Base-by-base conservation (phyloP, 2,329 filamentous ascomycete genomes). In the Trichophyton verrucosum region DNA sequence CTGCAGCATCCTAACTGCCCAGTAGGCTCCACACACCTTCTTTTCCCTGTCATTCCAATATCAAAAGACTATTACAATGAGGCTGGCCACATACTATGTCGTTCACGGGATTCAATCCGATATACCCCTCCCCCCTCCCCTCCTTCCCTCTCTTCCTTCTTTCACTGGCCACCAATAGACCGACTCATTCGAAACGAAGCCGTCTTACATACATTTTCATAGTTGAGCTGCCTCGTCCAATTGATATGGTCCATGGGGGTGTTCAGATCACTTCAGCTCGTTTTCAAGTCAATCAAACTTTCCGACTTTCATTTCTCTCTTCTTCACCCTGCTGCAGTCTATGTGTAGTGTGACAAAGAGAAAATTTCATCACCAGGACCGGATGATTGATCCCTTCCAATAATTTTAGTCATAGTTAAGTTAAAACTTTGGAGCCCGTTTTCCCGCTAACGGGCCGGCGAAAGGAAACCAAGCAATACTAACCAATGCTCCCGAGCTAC, bases 81-180 rank as follows among this genome's bases (percentile, higher is more conserved):
- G 58, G 58, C 27, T 47, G 61, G 61, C 64, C 63, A 64, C 63
- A 65, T 64, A 53, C 20, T 58, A 36, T 60, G 38, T 44, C 60
- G 59, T 59, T 65, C 64, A 65, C 64, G 63, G 62, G 64, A 64
- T 62, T 65, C 56, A 36, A 58, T 53, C 55, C 42, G n/a, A 33
- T 46, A 27, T 55, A 11, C 38, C 40, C 20, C 9, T 17, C 40
- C 40, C n/a, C 22, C 22, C 30, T 13, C 33, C 33, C 11, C 33
- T 38, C 11, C 33, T 38, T 9, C 27, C 27, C 33, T 38, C 33
- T 36, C 33, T 38, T 38, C 33, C 33, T 38, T 38, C 11, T 2
- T 38, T 38, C 33, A 13, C 20, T 13, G 9, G 17, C 36, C 22
- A 46, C 56, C 56, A 58, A 58, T 58, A 13, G 51, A 55, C 56